Conservation (phyloP, 768 basidiomycete species). For the Sistotremastrum suecicum region DNA sequence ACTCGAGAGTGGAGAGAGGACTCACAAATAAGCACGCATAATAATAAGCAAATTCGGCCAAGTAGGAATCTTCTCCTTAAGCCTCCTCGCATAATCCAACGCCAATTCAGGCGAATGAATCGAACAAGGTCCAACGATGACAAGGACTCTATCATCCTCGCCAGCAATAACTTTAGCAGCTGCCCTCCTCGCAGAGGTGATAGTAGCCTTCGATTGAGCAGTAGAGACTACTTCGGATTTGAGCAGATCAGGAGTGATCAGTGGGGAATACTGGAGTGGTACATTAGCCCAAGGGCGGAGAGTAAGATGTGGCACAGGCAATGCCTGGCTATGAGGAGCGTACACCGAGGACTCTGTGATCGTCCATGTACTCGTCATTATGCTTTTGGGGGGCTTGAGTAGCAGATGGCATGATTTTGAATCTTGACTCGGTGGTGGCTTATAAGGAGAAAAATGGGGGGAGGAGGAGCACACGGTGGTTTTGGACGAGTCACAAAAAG, state of each 20-base stretch:
- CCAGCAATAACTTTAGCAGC: constrained; percentile 73
- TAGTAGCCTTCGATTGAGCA: constrained; percentile 50
- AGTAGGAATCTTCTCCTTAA: constrained; percentile 48
- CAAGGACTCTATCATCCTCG: constrained; percentile 72
- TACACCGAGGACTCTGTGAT: constrained; percentile 70
- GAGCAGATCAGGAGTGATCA: constrained; percentile 85
- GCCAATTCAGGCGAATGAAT: constrained; percentile 86
- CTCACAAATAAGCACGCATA: constrained; percentile 96
- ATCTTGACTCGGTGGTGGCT: too few species aligned
- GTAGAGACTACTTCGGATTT: constrained; percentile 72
- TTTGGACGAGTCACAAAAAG: too few species aligned
- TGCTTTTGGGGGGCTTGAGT: too few species aligned
- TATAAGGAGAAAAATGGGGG: too few species aligned
- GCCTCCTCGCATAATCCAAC: constrained; percentile 61
- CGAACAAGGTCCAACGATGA: constrained; percentile 91
- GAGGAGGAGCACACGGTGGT: too few species aligned
- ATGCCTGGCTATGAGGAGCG: constrained; percentile 14
- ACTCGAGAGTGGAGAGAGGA: constrained; percentile 9
- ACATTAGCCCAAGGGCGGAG: constrained; percentile 8
- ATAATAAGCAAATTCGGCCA: constrained; percentile 76
- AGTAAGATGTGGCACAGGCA: constrained; percentile 1
- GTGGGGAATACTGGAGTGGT: constrained; percentile 71
- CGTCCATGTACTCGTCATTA: constrained; percentile 53
- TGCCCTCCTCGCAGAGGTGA: constrained; percentile 65
- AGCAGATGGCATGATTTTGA: too few species aligned